phyloP scores from a whole-genome alignment of 2,329 filamentous ascomycete genomes.

The Diaporthe ilicicola region DNA sequence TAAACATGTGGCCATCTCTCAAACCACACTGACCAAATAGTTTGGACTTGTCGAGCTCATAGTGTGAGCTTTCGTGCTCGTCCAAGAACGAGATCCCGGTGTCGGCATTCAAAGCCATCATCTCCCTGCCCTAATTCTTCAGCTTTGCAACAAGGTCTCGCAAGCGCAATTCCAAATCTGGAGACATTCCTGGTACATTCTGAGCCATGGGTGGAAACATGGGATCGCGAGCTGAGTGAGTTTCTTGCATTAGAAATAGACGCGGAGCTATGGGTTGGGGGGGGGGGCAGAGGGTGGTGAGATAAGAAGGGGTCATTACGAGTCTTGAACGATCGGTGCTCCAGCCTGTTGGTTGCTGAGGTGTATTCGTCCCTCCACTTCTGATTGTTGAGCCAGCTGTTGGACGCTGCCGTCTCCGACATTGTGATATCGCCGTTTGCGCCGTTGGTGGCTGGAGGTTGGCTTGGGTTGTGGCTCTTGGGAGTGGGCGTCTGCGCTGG shows the following conservation, averaged over 20 bases:
- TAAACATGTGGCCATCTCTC: neutral
- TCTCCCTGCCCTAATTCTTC: neutral
- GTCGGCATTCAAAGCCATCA: neutral
- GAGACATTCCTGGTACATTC: slow-evolving; percentile 48
- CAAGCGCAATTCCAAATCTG: slow-evolving; percentile 51
- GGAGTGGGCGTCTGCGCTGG: slow-evolving; percentile 32
- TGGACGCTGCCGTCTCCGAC: slow-evolving; percentile 25
- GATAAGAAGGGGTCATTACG: slow-evolving; percentile 44
- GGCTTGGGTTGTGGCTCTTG: slow-evolving; percentile 27
- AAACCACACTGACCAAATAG: no score
- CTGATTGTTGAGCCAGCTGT: slow-evolving; percentile 41
- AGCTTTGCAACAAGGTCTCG: slow-evolving; percentile 44
- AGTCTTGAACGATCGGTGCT: slow-evolving; percentile 56
- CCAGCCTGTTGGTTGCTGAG: slow-evolving; percentile 46
- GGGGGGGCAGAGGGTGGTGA: no score
- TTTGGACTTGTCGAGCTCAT: no score
- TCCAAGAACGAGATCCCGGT: no score
- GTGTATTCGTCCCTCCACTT: slow-evolving; percentile 56
- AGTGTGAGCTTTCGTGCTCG: no score
- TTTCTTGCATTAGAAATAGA: neutral
- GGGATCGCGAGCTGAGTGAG: slow-evolving; percentile 51
- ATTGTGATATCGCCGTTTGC: slow-evolving; percentile 28
- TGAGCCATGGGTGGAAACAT: slow-evolving; percentile 45
- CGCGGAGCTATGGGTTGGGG: no score
- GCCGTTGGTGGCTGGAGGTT: neutral